These are phyloP conservation scores for Helianthus tuberosus DNA, from an alignment of 129 eudicot genomes.

Conservation along the genomic window DNA sequence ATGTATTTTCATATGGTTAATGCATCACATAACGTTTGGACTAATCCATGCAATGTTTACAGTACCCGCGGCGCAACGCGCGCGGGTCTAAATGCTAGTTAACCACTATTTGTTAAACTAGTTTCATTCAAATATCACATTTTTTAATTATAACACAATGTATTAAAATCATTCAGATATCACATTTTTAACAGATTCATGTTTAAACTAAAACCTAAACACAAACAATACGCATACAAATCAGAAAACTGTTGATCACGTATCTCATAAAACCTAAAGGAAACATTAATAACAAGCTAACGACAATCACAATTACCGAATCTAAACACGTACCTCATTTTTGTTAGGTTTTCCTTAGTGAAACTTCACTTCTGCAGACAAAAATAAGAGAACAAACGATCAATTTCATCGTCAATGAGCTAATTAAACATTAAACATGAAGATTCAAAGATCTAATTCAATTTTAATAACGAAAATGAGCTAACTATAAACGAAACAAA, in stretches of 20 bases:
- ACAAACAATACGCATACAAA: not conserved
- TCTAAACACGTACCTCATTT: slow-evolving; percentile 37
- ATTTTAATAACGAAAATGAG: not conserved
- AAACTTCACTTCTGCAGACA: slow-evolving; percentile 24
- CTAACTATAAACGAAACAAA: not conserved
- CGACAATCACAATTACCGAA: not conserved
- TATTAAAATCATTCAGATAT: not conserved
- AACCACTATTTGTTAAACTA: too few relatives aligned
- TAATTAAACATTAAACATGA: not conserved
- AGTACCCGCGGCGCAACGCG: too few relatives aligned
- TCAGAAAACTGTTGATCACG: not conserved
- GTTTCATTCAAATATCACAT: not conserved
- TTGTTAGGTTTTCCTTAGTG: slow-evolving; percentile 14
- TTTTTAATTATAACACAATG: not conserved
- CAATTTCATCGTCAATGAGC: not conserved
- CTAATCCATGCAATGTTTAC: too few relatives aligned
- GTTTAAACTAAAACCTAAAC: not conserved
- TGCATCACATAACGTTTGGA: too few relatives aligned
- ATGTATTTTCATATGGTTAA: too few relatives aligned
- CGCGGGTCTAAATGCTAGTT: too few relatives aligned
- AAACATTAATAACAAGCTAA: too few relatives aligned
- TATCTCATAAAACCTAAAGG: not conserved
- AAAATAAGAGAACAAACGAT: not conserved
- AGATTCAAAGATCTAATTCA: not conserved
- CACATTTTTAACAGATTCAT: not conserved